Base-by-base conservation (phyloP, 495 filamentous ascomycete genomes). In the Hyaloscypha bicolor region DNA sequence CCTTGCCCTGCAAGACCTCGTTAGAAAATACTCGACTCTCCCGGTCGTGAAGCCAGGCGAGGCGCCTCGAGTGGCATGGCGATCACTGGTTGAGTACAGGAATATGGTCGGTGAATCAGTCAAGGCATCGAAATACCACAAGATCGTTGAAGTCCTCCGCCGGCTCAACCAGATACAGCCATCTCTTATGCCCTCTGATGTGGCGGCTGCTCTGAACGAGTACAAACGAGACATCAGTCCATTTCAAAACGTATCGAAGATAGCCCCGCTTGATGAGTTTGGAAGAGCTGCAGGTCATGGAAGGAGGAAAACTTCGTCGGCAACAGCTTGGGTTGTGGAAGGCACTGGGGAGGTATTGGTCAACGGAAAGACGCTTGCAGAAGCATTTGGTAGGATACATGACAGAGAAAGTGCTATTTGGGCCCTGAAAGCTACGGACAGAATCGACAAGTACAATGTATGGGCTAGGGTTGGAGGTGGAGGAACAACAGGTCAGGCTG, bases 381-480 rank as follows among this genome's bases (percentile, higher is more conserved):
- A 92, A 25, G 86, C 85, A 32, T 99, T 99, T 76, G 89, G 88
- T 33, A 85, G 95, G 31, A 78, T 98, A 53, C 94, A 98, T 78
- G 95, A 99, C 75, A 88, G 95, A 30, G 96, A 98, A 80, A 97
- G 93, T 72, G 95, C 91, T 0, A 79, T 96, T 9, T 98, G 94
- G 94, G 87, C 96, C 5, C 76, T 98, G 72, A 90, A 93, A 68
- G 85, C 86, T 56, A 94, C 93, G 37, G 80, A 87, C n/a, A 82
- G 95, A 62, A 75, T 96, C 65, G 93, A 96, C 78, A 97, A 96
- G 78, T 99, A 99, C 80, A 99, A 99, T 75, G 91, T 97, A 14
- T 99, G 91, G 90, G 92, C 88, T 62, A 80, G 88, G 12, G 91
- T 93, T 4, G 81, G 79, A 48, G 95, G 95, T 42, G 95, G 95